Evolutionary conservation across 805 yeast species (phyloP), one percentile per base, ranked within the genome.

Genomic region (Candida chilensis): DNA sequence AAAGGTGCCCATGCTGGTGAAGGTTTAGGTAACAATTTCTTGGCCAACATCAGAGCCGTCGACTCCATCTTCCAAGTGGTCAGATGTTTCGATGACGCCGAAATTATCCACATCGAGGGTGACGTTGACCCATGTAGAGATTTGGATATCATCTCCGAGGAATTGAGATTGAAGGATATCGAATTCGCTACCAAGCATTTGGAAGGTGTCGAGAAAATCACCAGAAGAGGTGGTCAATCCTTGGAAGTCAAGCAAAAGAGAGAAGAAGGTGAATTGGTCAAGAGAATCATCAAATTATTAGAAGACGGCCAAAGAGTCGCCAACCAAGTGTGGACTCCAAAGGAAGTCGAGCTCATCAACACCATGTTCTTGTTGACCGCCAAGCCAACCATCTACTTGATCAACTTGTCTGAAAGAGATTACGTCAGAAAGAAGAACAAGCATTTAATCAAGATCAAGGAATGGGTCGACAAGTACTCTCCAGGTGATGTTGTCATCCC

Each of bases 31-130:
- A 92, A 92, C 59, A 94, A 95, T 39, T 92, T 92, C 73, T 75
- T 92, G 64, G 80, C 95, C 44, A 88, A 92, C 58, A 92, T 92
- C 48, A 77, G 97, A 62, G 92, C 95, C 29, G 98, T 92, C 34
- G 98, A 92, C 71, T 95, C 96, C 39, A 80, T 92, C 41, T 92
- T 83, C 66, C 97, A 92, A 66, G 95, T 92, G 41, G 97, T 92
- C 30, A 80, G 98, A 63, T 84, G 95, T 62, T 92, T 92, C 50
- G 95, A 87, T 52, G 98, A 92, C 59, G 94, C 96, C 22, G 98
- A 92, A 54, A 92, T 92, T 48, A 87, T 88, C 46, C 98, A 92
- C 63, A 83, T 92, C 48, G 95, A 87, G 64, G 92, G 92, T 54
- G 96, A 88, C 48, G 98, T 92, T 38, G 78, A 92, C 61, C 98